phyloP scores from a whole-genome alignment of 1,139 yeast species.

The Hansenula sp. region DNA sequence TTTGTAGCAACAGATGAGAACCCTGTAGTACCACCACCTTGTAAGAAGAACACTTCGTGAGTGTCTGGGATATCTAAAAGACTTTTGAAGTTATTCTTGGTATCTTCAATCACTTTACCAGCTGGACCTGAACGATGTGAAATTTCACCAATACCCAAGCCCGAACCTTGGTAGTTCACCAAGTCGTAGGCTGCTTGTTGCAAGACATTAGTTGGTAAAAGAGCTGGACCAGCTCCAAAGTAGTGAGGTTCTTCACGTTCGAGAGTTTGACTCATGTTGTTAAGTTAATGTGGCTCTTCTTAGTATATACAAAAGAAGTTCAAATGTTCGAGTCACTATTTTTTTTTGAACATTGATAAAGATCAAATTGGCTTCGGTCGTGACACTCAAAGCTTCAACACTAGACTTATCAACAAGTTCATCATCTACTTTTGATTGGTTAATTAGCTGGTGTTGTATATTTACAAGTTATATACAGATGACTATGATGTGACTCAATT shows the following conservation, averaged over 20 bases:
- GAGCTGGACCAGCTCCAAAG: conserved; percentile 98
- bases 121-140: conserved; percentile 93
- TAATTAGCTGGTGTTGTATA: too few relatives aligned
- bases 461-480: too few relatives aligned
- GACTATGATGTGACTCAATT: too few relatives aligned
- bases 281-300: background rate
- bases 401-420: too few relatives aligned
- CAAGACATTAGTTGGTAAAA: conserved; percentile 76
- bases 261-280: conserved; percentile 24
- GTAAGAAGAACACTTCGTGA: conserved; percentile 89
- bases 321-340: background rate
- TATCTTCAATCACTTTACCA: conserved; percentile 64
- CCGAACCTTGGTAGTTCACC: conserved; percentile 59
- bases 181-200: conserved; percentile 86
- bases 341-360: background rate
- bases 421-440: too few relatives aligned
- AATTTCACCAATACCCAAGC: conserved; percentile 90
- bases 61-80: conserved; percentile 79
- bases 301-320: background rate
- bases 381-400: too few relatives aligned
- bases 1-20: conserved; percentile 86
- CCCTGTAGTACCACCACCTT: conserved; percentile 97
- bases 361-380: too few relatives aligned
- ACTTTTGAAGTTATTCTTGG: conserved; percentile 61
- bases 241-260: conserved; percentile 74